These are phyloP conservation scores for Mycosphaerelloides madeirae DNA, from an alignment of 2,329 filamentous ascomycete genomes.

Conservation along the genomic window DNA sequence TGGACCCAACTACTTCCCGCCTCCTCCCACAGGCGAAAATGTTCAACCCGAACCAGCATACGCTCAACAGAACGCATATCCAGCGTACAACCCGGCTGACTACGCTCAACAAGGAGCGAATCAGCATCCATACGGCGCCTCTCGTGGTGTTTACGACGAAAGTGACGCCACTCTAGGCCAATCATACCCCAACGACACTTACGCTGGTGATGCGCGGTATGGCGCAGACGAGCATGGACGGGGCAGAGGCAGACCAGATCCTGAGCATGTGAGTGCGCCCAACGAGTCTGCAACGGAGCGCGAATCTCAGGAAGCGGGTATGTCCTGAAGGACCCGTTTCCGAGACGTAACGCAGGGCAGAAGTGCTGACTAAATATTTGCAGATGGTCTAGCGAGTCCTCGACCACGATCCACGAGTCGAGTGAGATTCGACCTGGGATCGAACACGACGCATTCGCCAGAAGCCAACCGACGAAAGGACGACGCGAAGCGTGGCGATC, in stretches of 20 bases:
- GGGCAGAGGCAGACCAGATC: slow-evolving; percentile 27
- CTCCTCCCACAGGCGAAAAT: slow-evolving; percentile 36
- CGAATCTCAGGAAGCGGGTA: slow-evolving; percentile 27
- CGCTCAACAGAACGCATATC: slow-evolving; percentile 32
- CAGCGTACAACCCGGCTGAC: slow-evolving; percentile 43
- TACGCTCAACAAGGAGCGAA: slow-evolving; percentile 33
- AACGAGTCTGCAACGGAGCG: slow-evolving; percentile 19
- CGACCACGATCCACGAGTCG: slow-evolving; percentile 26
- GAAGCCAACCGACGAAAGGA: slow-evolving; percentile 20
- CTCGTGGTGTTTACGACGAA: slow-evolving; percentile 29
- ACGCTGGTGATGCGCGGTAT: slow-evolving; percentile 29
- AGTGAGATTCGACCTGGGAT: slow-evolving; percentile 30
- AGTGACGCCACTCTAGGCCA: slow-evolving; percentile 26
- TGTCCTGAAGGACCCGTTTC: slow-evolving; percentile 16
- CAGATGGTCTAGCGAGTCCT: slow-evolving; percentile 29
- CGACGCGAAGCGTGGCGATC: slow-evolving; percentile 20
- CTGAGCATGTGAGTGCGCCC: slow-evolving; percentile 47
- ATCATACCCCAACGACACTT: slow-evolving; percentile 29
- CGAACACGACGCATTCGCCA: slow-evolving; percentile 28
- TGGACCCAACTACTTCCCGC: slow-evolving; percentile 46
- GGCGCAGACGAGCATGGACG: slow-evolving; percentile 17
- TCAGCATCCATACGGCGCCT: slow-evolving; percentile 25
- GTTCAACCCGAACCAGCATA: slow-evolving; percentile 23
- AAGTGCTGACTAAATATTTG: slow-evolving; percentile 4
- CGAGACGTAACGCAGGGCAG: background rate